Evolutionary conservation across 106 monocot genomes (phyloP).

Genomic region (Allium fistulosum): DNA sequence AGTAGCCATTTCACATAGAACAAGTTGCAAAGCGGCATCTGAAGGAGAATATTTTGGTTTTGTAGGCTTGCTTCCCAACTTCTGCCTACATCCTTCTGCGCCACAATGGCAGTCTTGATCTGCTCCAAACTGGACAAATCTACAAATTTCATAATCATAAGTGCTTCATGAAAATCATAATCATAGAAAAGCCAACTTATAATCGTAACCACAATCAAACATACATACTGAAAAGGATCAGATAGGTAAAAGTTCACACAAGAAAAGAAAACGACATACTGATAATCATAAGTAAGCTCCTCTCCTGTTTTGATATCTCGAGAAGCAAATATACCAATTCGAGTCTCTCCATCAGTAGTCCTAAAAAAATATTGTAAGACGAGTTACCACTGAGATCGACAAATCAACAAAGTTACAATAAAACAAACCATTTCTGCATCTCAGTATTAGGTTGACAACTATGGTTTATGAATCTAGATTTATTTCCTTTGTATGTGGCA

Average conservation of each 20-base stretch:
- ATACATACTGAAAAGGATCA: too few relatives aligned
- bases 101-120: slow-evolving; percentile 97
- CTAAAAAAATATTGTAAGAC: slow-evolving; percentile 30
- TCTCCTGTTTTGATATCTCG: slow-evolving; percentile 76
- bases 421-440: slow-evolving; percentile 96
- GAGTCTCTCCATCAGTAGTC: slow-evolving; percentile 88
- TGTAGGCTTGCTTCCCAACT: slow-evolving; percentile 69
- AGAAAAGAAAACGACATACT: slow-evolving; percentile 31
- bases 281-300: slow-evolving; percentile 88
- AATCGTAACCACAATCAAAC: too few relatives aligned
- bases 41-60: slow-evolving; percentile 38
- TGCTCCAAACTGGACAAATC: slow-evolving; percentile 98
- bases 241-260: too few relatives aligned
- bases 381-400: background rate
- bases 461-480: slow-evolving; percentile 94
- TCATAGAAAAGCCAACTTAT: too few relatives aligned
- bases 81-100: slow-evolving; percentile 55
- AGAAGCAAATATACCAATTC: slow-evolving; percentile 96
- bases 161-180: too few relatives aligned
- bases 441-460: slow-evolving; percentile 97
- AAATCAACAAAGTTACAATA: slow-evolving; percentile 2
- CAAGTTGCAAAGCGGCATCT: slow-evolving; percentile 29
- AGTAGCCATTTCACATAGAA: slow-evolving; percentile 25
- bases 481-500: slow-evolving; percentile 98
- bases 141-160: slow-evolving; percentile 16